Base-by-base conservation (phyloP, 371 early-diverging fungal species). In the Entomophthora muscae region DNA sequence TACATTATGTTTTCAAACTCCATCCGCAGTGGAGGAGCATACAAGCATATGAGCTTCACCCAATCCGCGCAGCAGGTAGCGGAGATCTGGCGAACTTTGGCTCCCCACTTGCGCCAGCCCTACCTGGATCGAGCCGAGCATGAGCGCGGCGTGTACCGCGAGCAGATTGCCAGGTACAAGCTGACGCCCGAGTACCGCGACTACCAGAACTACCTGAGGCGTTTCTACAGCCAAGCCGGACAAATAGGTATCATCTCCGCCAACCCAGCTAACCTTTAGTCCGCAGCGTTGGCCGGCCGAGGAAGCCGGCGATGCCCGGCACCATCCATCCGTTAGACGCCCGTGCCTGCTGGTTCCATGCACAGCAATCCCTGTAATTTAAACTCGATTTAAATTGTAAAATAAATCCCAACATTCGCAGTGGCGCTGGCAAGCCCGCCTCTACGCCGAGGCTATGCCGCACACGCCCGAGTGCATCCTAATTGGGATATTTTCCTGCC, bases 1-100 rank as follows among this genome's bases (percentile, higher is more conserved):
- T 80, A 80, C 67, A 79, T 80, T 23, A 75, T 76, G 73, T 80
- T 77, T 63, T 74, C 77, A 10, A 76, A 76, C 33, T 65, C 73
- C 26, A 69, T 78, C 13, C 69, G 80, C 13, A 72, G 71, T 17
- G 78, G 77, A 63, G 55, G 75, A 5, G 70, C 72, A 27, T 66
- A 73, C 12, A 67, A 75, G 22, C 74, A 75, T 60, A 69, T 76
- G 57, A 71, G 76, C 0, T 79, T 79, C 64, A 72, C 76, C 0
- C 76, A 78, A 27, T 63, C 77, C 17, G 78, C 80, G 5, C 76
- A 78, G 53, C 70, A 75, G 26, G 76, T 78, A 0, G 80, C 78
- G 23, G 74, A 78, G 21, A 71, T 68, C 23, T 79, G 78, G 80
- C 77, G 78, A 59, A 30, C 24, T 12, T 28, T 58, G 31, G 24